Conservation (phyloP, 139 green algal species). For the Diplosphaera chodatii region DNA sequence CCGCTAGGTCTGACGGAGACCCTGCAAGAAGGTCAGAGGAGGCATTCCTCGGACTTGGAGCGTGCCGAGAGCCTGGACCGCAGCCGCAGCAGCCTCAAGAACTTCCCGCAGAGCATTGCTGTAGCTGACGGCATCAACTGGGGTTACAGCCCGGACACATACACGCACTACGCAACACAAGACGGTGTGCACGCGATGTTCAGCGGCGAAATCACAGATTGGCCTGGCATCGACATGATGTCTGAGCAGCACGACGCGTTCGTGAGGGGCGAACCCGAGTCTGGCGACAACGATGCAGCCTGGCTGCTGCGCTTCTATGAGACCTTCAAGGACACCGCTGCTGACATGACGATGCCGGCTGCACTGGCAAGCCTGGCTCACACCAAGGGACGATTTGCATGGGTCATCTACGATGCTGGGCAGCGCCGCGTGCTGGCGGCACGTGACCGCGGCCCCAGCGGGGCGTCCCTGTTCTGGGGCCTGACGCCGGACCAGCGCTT, state of each 20-base stretch:
- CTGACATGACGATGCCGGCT: not conserved
- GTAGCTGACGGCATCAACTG: not conserved
- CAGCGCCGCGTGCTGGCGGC: not conserved
- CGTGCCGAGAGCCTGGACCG: not conserved
- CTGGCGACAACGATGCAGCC: not conserved
- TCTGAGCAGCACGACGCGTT: not conserved
- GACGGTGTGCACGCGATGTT: not conserved
- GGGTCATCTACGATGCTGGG: not conserved
- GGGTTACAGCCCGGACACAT: not conserved
- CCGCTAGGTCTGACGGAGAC: not conserved
- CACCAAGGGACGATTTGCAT: not conserved
- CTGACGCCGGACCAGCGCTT: not conserved
- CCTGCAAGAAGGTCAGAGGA: not conserved
- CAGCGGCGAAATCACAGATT: not conserved
- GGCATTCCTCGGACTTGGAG: not conserved
- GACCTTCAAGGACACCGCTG: not conserved
- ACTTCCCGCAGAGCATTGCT: not conserved
- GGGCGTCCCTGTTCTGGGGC: not conserved
- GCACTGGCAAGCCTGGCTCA: not conserved
- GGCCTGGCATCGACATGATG: not conserved
- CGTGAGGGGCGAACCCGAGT: not conserved
- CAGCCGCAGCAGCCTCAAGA: no score
- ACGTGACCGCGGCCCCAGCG: not conserved
- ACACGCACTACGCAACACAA: not conserved
- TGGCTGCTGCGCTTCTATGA: not conserved